A percentile compares a stretch with the other conserved stretches of the same genome.
Conservation (phyloP, 306 rosid species). For the Quercus ilex region DNA sequence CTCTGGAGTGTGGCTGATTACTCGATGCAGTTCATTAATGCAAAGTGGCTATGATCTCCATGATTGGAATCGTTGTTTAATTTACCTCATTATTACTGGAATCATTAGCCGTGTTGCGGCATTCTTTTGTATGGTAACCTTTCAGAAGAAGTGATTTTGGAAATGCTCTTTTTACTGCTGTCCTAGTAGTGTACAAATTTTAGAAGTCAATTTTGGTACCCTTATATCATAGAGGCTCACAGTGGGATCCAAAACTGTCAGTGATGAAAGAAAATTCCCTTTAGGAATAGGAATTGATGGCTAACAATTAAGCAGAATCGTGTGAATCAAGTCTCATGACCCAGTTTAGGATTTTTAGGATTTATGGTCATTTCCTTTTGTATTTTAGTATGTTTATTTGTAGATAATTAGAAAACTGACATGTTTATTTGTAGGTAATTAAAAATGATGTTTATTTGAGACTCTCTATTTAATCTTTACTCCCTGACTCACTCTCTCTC, state of each 20-base stretch:
- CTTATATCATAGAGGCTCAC: not conserved
- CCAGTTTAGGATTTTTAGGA: not conserved
- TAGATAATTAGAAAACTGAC: not conserved
- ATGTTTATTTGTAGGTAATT: not conserved
- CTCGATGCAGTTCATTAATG: slow-evolving; percentile 68
- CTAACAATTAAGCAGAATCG: not conserved
- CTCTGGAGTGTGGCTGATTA: slow-evolving; percentile 82
- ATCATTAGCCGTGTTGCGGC: slow-evolving; percentile 42
- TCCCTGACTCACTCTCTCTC: too few species aligned
- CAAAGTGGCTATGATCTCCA: slow-evolving; percentile 47
- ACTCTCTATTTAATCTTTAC: too few species aligned
- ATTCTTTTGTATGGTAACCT: slow-evolving; percentile 40
- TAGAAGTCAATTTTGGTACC: not conserved
- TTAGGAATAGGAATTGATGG: slow-evolving; percentile 24
- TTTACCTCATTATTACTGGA: slow-evolving; percentile 43
- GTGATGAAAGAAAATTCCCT: not conserved
- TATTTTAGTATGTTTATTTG: not conserved
- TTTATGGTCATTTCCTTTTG: not conserved
- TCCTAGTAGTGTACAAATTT: not conserved
- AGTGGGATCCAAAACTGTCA: not conserved
- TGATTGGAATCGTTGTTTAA: slow-evolving; percentile 56
- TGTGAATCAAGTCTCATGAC: slow-evolving; percentile 2
- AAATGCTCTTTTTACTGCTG: not conserved
- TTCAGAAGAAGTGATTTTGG: slow-evolving; percentile 39
- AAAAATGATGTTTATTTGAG: too few species aligned